These are phyloP conservation scores for Fonsecaea pugnacius DNA, from an alignment of 2,329 filamentous ascomycete genomes.

Conservation along the genomic window DNA sequence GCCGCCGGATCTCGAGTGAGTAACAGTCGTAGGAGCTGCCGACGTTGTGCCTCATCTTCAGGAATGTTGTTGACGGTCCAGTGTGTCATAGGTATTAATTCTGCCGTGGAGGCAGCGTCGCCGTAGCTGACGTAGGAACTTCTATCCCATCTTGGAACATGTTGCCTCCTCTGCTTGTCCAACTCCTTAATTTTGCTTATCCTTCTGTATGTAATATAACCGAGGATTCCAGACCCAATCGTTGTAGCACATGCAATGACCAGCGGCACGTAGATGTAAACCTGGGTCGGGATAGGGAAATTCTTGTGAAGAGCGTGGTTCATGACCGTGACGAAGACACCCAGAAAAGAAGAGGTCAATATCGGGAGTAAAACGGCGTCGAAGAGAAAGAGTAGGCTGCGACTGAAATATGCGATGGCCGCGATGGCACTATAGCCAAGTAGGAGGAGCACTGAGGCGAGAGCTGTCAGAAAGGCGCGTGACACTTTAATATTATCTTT, in stretches of 20 bases:
- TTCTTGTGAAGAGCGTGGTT: conserved; percentile 32
- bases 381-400: conserved; percentile 34
- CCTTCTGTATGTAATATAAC: conserved; percentile 31
- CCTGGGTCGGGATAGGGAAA: conserved; percentile 22
- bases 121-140: conserved; percentile 25
- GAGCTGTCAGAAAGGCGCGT: conserved; percentile 22
- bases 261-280: conserved; percentile 36
- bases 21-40: conserved; percentile 44
- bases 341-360: conserved; percentile 33
- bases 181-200: conserved; percentile 31
- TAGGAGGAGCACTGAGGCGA: conserved; percentile 30
- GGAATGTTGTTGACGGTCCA: conserved; percentile 25
- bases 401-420: conserved; percentile 30
- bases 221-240: conserved; percentile 25
- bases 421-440: conserved; percentile 30
- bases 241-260: conserved; percentile 29
- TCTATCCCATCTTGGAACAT: conserved; percentile 26
- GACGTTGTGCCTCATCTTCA: conserved; percentile 48
- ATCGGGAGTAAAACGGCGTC: conserved; percentile 35
- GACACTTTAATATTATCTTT: conserved; percentile 30
- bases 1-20: conserved; percentile 38
- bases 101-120: conserved; percentile 30
- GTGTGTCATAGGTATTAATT: conserved; percentile 26
- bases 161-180: conserved; percentile 31
- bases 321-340: conserved; percentile 35